Conservation (phyloP, 2,329 filamentous ascomycete genomes). For the Diaporthe caulivora region DNA sequence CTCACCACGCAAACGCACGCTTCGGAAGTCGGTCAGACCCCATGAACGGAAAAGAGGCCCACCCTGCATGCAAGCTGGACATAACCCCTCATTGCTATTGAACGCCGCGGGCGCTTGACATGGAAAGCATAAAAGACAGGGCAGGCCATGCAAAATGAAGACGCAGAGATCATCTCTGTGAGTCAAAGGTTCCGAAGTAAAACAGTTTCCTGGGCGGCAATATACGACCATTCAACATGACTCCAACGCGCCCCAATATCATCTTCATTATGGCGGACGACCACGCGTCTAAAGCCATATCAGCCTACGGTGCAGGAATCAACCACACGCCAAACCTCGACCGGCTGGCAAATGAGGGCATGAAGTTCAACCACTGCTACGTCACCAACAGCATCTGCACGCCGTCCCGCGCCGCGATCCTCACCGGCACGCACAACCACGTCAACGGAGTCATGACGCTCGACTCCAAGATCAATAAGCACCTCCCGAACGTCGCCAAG, state of each 20-base stretch:
- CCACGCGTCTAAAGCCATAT: slow-evolving; percentile 64
- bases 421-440: slow-evolving; percentile 65
- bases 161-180: neutral
- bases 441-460: slow-evolving; percentile 66
- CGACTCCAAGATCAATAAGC: slow-evolving; percentile 61
- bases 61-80: neutral
- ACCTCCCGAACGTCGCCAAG: slow-evolving; percentile 64
- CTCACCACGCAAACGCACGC: neutral
- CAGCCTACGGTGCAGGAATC: slow-evolving; percentile 62
- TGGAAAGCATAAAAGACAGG: neutral
- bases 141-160: neutral
- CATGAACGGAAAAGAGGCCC: slow-evolving; percentile 5
- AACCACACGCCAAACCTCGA: slow-evolving; percentile 65
- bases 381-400: slow-evolving; percentile 67
- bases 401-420: slow-evolving; percentile 62
- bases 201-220: neutral
- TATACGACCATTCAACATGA: neutral
- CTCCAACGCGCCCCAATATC: slow-evolving; percentile 50
- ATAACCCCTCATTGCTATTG: neutral
- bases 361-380: slow-evolving; percentile 66
- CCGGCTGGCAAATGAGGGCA: slow-evolving; percentile 61
- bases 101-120: neutral
- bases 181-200: neutral
- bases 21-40: slow-evolving; percentile 25
- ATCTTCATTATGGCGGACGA: slow-evolving; percentile 69